These are phyloP conservation scores for Penicillium aurantiogriseum DNA, from an alignment of 2,329 filamentous ascomycete species.

Conservation along the genomic window DNA sequence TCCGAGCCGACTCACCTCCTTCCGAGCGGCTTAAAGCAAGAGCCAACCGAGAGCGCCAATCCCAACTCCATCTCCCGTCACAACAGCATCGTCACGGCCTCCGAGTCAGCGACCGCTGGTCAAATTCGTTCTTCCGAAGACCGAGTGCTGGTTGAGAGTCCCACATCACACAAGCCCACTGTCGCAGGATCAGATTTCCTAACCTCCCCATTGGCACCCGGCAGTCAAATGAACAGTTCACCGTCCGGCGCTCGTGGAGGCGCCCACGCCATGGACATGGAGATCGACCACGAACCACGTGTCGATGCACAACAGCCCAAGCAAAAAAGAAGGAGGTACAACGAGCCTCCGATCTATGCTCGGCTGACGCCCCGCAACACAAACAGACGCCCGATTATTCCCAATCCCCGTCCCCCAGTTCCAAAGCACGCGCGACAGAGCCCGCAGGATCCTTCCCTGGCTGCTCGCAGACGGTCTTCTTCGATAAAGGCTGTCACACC, in stretches of 20 bases:
- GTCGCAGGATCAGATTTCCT: conserved; percentile 17
- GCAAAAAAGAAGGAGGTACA: conserved; percentile 51
- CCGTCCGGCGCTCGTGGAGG: conserved; percentile 22
- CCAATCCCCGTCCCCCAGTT: conserved; percentile 35
- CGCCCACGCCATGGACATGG: conserved; percentile 27
- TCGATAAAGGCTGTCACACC: conserved; percentile 16
- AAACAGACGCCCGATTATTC: conserved; percentile 44
- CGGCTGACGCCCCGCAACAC: conserved; percentile 44
- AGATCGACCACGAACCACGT: conserved; percentile 21
- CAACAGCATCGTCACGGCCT: conserved; percentile 26
- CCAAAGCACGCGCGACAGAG: conserved; percentile 33
- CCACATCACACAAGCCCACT: conserved; percentile 16
- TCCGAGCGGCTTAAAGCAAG: conserved; percentile 61
- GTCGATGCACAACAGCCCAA: conserved; percentile 41
- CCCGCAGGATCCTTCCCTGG: conserved; percentile 21
- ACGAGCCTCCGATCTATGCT: conserved; percentile 55
- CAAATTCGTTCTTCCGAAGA: conserved; percentile 32
- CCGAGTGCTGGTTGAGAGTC: conserved; percentile 28
- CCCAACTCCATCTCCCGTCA: conserved; percentile 62
- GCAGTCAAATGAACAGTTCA: conserved; percentile 31
- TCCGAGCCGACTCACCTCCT: conserved; percentile 33
- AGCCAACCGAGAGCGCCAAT: conserved; percentile 71
- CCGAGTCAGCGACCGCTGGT: conserved; percentile 26
- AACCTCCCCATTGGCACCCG: conserved; percentile 15
- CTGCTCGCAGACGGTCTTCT: conserved; percentile 22